A percentile compares a stretch with the other conserved stretches of the same genome.
These are phyloP conservation scores for Striga asiatica DNA, from an alignment of 257 asterid genomes.

Conservation along the genomic window DNA sequence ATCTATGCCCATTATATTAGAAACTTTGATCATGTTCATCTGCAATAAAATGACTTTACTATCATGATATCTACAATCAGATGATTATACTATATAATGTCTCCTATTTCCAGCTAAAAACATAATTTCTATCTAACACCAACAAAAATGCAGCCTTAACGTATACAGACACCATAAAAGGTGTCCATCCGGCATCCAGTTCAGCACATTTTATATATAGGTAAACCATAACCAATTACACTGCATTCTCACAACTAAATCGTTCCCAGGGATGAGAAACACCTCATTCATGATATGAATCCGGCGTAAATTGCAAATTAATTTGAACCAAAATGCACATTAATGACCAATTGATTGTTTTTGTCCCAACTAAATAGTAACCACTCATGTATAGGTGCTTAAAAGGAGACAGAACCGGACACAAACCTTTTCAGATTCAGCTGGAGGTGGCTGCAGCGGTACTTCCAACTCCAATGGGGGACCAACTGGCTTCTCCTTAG, in stretches of 20 bases:
- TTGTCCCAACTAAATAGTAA: neutral
- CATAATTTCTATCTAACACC: neutral
- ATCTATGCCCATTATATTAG: conserved; percentile 97
- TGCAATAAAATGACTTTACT: conserved; percentile 31
- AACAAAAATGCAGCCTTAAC: neutral
- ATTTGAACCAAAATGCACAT: conserved; percentile 1
- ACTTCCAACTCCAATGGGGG: conserved; percentile 94
- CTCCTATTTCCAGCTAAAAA: neutral
- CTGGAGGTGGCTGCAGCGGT: conserved; percentile 76
- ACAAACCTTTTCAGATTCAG: conserved; percentile 60
- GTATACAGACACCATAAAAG: neutral
- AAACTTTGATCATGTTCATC: conserved; percentile 97
- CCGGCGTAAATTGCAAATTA: neutral
- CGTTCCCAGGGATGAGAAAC: neutral
- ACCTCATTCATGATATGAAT: neutral
- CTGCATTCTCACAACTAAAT: neutral
- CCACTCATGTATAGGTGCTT: neutral
- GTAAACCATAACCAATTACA: neutral
- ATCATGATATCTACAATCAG: neutral
- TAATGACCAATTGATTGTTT: neutral
- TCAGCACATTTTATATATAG: neutral
- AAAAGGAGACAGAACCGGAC: conserved; percentile 3
- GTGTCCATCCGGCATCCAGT: too few species aligned
- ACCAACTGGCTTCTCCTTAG: conserved; percentile 81
- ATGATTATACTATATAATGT: neutral